Percentiles rank a stretch among this genome's conserved stretches.
Evolutionary conservation across 2,329 filamentous ascomycete species (phyloP).

Genomic region (Aspergillus ustus): DNA sequence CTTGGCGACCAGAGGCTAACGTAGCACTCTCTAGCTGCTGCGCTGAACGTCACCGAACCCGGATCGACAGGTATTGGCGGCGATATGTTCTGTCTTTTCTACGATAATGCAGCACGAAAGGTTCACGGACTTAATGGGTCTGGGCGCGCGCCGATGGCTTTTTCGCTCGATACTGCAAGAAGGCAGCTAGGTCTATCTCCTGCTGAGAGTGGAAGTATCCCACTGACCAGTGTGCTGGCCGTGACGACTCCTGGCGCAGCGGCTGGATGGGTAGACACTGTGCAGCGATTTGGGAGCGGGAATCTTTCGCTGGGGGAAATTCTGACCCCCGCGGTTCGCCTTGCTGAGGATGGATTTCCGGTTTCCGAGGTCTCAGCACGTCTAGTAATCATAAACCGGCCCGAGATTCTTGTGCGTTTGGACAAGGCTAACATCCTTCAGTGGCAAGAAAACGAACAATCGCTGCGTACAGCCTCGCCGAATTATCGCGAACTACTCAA

Average conservation of each 20-base stretch:
- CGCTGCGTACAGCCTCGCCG: constrained; percentile 74
- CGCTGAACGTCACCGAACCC: constrained; percentile 91
- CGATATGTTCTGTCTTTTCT: constrained; percentile 96
- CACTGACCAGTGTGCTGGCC: constrained; percentile 75
- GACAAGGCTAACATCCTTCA: constrained; percentile 40
- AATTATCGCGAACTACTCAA: constrained; percentile 90
- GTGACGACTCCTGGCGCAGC: constrained; percentile 89
- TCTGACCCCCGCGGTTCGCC: constrained; percentile 77
- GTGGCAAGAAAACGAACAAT: constrained; percentile 72
- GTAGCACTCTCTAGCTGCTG: constrained; percentile 66
- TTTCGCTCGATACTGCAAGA: constrained; percentile 71
- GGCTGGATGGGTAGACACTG: constrained; percentile 89
- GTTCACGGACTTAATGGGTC: constrained; percentile 91
- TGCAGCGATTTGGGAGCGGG: constrained; percentile 87
- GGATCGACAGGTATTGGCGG: constrained; percentile 93
- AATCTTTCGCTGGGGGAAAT: constrained; percentile 78
- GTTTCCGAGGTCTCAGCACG: constrained; percentile 77
- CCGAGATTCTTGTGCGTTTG: neutral
- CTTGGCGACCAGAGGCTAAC: too few species aligned
- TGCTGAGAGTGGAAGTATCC: constrained; percentile 65
- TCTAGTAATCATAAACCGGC: constrained; percentile 59
- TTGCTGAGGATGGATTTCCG: constrained; percentile 88
- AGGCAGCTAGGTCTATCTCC: constrained; percentile 69
- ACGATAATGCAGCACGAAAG: constrained; percentile 78
- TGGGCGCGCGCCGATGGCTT: constrained; percentile 75